phyloP scores from a whole-genome alignment of 306 rosid species.

The Abrus precatorius region DNA sequence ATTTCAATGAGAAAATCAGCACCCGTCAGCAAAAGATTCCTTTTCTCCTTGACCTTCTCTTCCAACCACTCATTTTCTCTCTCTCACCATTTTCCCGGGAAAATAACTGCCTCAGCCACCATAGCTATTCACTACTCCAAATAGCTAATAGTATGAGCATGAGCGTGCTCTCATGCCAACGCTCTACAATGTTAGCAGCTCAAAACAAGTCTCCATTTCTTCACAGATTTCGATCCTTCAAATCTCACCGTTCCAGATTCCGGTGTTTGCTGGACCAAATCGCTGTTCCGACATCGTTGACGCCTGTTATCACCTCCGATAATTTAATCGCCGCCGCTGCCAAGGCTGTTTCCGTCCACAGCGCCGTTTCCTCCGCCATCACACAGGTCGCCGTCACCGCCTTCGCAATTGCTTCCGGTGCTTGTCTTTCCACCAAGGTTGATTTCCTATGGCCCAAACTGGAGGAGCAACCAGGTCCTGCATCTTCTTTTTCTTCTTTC shows the following conservation, averaged over 20 bases:
- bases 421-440: conserved; percentile 94
- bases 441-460: conserved; percentile 96
- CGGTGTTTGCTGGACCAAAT: conserved; percentile 66
- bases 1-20: conserved; percentile 2
- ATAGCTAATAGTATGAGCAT: neutral
- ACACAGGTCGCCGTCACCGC: conserved; percentile 98
- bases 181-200: conserved; percentile 59
- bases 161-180: conserved; percentile 67
- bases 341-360: conserved; percentile 70
- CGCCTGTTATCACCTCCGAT: conserved; percentile 64
- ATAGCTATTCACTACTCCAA: neutral
- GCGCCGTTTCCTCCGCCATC: conserved; percentile 92
- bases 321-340: conserved; percentile 86
- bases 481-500: neutral
- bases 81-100: conserved; percentile 39
- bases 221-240: conserved; percentile 50
- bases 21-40: conserved; percentile 32
- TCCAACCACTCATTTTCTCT: conserved; percentile 41
- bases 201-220: conserved; percentile 57
- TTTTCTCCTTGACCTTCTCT: neutral
- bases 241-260: conserved; percentile 56
- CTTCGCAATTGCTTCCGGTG: conserved; percentile 96
- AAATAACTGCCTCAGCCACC: conserved; percentile 44
- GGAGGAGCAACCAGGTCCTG: conserved; percentile 79
- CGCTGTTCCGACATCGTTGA: conserved; percentile 64